Percentiles rank a stretch among this genome's conserved stretches.
Conservation (phyloP, 2,329 filamentous ascomycete genomes). For the Bertia moriformis region DNA sequence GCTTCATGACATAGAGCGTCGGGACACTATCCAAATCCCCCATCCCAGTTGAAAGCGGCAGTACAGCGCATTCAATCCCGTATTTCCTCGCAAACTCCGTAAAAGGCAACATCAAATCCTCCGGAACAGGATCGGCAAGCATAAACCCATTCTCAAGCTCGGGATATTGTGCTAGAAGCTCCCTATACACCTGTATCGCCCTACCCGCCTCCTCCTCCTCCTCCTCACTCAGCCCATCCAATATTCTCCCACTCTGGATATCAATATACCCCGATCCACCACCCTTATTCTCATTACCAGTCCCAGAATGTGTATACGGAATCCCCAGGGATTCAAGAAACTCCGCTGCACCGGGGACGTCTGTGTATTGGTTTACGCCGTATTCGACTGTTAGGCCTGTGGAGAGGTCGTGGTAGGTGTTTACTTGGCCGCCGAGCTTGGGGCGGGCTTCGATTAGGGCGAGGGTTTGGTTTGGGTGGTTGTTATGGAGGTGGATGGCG, state of each 20-base stretch:
- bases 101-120: constrained; percentile 13
- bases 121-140: constrained; percentile 12
- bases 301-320: too few species aligned
- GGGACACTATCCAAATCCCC: background rate
- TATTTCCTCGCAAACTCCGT: constrained; percentile 12
- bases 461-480: constrained; percentile 6
- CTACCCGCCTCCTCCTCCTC: too few species aligned
- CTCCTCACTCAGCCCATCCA: too few species aligned
- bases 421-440: background rate
- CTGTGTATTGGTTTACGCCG: background rate
- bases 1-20: background rate
- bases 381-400: background rate
- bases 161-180: constrained; percentile 9
- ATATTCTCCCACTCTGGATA: too few species aligned
- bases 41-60: constrained; percentile 5
- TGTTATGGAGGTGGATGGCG: constrained; percentile 6
- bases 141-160: constrained; percentile 9
- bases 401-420: background rate
- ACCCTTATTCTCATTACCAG: too few species aligned
- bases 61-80: constrained; percentile 7
- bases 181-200: background rate
- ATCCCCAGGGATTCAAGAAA: background rate
- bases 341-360: background rate
- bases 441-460: constrained; percentile 5
- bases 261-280: too few species aligned